Evolutionary conservation across 1,139 yeast species (phyloP).

Genomic region (Suhomyces chickasaworum): DNA sequence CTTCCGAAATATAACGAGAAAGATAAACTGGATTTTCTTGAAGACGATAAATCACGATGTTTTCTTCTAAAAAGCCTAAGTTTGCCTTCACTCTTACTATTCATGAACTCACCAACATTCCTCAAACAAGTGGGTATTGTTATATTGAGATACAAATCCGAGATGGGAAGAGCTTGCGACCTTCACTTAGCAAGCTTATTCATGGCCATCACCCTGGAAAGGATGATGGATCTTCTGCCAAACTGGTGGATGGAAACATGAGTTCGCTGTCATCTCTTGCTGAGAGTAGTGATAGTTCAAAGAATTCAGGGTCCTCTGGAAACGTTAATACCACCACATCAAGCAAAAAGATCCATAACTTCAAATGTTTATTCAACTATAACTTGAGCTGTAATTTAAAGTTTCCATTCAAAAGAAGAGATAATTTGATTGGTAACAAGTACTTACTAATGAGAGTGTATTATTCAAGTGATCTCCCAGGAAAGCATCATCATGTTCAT

Average conservation of each 20-base stretch:
- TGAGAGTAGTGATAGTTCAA: conserved; percentile 7
- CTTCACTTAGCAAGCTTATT: conserved; percentile 16
- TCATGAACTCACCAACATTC: conserved; percentile 76
- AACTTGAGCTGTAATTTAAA: conserved; percentile 42
- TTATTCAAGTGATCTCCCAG: conserved; percentile 35
- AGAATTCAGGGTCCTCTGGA: conserved; percentile 24
- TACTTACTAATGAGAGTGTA: conserved; percentile 36
- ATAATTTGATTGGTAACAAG: conserved; percentile 43
- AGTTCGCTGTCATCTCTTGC: conserved; percentile 4
- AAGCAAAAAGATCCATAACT: conserved; percentile 41
- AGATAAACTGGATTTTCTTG: neutral
- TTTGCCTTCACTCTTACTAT: conserved; percentile 63
- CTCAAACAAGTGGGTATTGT: conserved; percentile 73
- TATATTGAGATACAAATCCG: conserved; percentile 52
- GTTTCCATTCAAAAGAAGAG: conserved; percentile 38
- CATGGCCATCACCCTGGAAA: conserved; percentile 14
- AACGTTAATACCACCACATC: conserved; percentile 38
- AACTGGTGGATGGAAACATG: neutral
- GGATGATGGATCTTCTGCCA: conserved; percentile 3
- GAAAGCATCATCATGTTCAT: conserved; percentile 9
- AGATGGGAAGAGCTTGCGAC: conserved; percentile 24
- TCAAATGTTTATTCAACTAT: conserved; percentile 45
- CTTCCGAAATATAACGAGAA: neutral
- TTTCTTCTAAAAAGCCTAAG: conserved; percentile 33
- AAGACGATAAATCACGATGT: conserved; percentile 4